Conservation (phyloP, 768 basidiomycete genomes). For the Pleurotus ostreatus region DNA sequence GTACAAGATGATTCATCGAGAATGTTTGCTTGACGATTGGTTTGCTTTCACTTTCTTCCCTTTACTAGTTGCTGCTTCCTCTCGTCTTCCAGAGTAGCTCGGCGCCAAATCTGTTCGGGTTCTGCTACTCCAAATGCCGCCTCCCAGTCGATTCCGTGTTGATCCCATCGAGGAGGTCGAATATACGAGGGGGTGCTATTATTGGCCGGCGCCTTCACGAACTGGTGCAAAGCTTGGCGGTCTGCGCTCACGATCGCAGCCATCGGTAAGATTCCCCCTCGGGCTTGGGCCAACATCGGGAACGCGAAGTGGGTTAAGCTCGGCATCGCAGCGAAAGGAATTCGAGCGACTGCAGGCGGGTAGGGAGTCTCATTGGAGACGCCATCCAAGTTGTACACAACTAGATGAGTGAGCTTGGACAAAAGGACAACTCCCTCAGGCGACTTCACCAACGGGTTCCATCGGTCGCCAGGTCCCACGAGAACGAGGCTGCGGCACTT, state of each 20-base stretch:
- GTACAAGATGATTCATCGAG: no score
- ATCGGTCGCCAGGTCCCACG: conserved; percentile 24
- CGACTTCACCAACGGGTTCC: conserved; percentile 27
- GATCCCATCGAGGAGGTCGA: not conserved
- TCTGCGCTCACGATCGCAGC: conserved; percentile 5
- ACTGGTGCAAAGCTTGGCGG: not conserved
- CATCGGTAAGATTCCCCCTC: not conserved
- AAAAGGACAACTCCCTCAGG: conserved; percentile 29
- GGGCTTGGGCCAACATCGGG: conserved; percentile 14
- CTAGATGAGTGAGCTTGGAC: conserved; percentile 31
- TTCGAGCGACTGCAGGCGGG: conserved; percentile 18
- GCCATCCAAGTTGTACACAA: conserved; percentile 24
- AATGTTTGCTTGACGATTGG: no score
- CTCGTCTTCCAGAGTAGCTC: not conserved
- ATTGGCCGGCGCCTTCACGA: not conserved
- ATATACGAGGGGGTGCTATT: no score
- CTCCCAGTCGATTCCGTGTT: not conserved
- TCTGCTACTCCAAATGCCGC: not conserved
- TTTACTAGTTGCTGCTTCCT: not conserved
- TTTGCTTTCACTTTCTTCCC: not conserved
- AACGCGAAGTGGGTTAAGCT: conserved; percentile 31
- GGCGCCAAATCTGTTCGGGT: not conserved
- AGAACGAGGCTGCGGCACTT: conserved; percentile 26
- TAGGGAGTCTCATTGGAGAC: not conserved
- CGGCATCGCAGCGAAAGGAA: conserved; percentile 29